A percentile compares a stretch with the other conserved stretches of the same genome.
These are phyloP conservation scores for Neurospora hispaniola DNA, from an alignment of 495 filamentous ascomycete species.

Conservation along the genomic window DNA sequence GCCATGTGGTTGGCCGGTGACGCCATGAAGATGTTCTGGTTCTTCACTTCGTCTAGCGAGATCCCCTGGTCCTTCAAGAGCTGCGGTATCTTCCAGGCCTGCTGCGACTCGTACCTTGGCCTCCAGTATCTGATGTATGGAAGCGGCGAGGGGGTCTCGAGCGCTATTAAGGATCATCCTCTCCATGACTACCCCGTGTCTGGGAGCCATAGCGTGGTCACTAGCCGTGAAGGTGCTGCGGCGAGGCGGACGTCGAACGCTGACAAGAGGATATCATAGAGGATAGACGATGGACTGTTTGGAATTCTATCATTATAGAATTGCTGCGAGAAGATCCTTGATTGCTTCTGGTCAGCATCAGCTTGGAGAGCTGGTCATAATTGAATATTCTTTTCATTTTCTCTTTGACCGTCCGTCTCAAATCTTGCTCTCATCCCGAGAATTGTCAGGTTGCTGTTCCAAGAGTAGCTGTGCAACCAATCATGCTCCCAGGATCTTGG, in stretches of 20 bases:
- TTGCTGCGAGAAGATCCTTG: not conserved
- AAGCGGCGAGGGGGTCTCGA: constrained; percentile 27
- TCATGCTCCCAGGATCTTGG: not conserved
- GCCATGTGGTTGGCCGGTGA: constrained; percentile 86
- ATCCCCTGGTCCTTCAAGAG: constrained; percentile 86
- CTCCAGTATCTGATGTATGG: constrained; percentile 81
- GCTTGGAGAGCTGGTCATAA: not conserved
- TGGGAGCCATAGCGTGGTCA: not conserved
- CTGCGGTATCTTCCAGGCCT: constrained; percentile 85
- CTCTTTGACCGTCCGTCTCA: not conserved
- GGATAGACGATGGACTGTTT: not conserved
- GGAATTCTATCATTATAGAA: not conserved
- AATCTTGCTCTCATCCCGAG: not conserved
- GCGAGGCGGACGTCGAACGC: constrained; percentile 28
- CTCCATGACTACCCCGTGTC: constrained; percentile 6
- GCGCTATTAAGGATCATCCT: constrained; percentile 12
- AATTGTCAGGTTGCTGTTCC: not conserved
- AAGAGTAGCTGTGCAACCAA: not conserved
- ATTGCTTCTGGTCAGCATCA: not conserved
- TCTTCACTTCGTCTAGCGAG: constrained; percentile 60
- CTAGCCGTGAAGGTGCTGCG: constrained; percentile 1
- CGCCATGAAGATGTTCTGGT: constrained; percentile 91
- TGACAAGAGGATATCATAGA: constrained; percentile 21
- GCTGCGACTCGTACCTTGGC: constrained; percentile 74
- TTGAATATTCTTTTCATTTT: not conserved